Evolutionary conservation across 495 filamentous ascomycete genomes (phyloP).

Genomic region (Cercophora samala): DNA sequence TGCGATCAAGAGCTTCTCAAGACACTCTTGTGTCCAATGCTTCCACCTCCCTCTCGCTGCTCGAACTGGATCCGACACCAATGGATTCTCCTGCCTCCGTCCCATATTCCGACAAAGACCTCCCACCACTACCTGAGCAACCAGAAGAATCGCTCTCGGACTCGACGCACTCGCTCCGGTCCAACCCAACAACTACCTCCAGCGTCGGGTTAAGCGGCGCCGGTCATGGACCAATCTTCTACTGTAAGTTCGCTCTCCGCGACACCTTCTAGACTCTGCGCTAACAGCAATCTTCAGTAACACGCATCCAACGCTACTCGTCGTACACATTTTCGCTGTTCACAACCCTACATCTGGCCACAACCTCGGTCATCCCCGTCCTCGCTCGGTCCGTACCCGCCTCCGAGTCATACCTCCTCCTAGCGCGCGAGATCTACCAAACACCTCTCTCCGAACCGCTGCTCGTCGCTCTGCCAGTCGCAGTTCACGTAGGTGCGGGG

Average conservation of each 20-base stretch:
- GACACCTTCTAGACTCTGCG: conserved; percentile 14
- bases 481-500: conserved; percentile 62
- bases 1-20: conserved; percentile 41
- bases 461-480: conserved; percentile 58
- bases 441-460: conserved; percentile 63
- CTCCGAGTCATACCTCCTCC: conserved; percentile 62
- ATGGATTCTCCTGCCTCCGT: conserved; percentile 56
- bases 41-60: conserved; percentile 39
- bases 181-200: conserved; percentile 12
- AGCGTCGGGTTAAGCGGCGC: conserved; percentile 56
- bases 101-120: conserved; percentile 55
- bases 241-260: conserved; percentile 46
- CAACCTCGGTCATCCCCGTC: conserved; percentile 73
- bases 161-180: conserved; percentile 29
- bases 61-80: conserved; percentile 77
- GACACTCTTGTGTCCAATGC: conserved; percentile 44
- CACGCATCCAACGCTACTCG: conserved; percentile 78
- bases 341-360: conserved; percentile 71
- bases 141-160: conserved; percentile 23
- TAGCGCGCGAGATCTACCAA: conserved; percentile 75
- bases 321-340: conserved; percentile 83
- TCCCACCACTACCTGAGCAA: conserved; percentile 42
- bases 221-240: conserved; percentile 55
- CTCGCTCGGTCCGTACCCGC: conserved; percentile 50
- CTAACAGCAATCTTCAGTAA: conserved; percentile 52